Evolutionary conservation across 257 asterid genomes (phyloP).

Genomic region (Rehmannia glutinosa): DNA sequence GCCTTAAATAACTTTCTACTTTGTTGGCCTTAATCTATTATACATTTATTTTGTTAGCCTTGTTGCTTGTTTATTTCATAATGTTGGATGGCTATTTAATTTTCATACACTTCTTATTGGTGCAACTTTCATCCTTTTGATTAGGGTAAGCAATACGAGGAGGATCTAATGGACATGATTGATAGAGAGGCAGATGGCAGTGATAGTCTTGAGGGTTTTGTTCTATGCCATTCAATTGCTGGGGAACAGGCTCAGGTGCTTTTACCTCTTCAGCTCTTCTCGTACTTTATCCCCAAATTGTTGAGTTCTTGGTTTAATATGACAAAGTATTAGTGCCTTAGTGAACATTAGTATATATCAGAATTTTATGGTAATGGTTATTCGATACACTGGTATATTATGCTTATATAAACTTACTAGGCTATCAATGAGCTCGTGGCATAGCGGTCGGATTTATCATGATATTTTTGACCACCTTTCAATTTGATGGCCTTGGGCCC

Average conservation of each 20-base stretch:
- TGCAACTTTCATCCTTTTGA: constrained; percentile 16
- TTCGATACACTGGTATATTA: not conserved
- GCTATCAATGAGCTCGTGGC: not conserved
- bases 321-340: not conserved
- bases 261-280: constrained; percentile 4
- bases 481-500: too few relatives aligned
- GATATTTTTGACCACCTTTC: too few relatives aligned
- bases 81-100: not conserved
- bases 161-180: constrained; percentile 98
- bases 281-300: not conserved
- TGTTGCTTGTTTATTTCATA: too few relatives aligned
- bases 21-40: not conserved
- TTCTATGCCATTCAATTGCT: constrained; percentile 96
- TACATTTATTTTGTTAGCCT: not conserved
- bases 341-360: not conserved
- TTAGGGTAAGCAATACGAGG: constrained; percentile 96
- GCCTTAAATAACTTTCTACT: not conserved
- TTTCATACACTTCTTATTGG: not conserved
- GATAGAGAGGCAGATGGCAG: constrained; percentile 99
- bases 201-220: constrained; percentile 99
- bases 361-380: not conserved
- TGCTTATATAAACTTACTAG: not conserved
- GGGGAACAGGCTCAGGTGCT: constrained; percentile 98
- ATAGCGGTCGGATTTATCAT: too few relatives aligned
- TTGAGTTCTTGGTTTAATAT: not conserved